Evolutionary conservation across 2,329 filamentous ascomycete species (phyloP).

Genomic region (Pyricularia pennisetigena): DNA sequence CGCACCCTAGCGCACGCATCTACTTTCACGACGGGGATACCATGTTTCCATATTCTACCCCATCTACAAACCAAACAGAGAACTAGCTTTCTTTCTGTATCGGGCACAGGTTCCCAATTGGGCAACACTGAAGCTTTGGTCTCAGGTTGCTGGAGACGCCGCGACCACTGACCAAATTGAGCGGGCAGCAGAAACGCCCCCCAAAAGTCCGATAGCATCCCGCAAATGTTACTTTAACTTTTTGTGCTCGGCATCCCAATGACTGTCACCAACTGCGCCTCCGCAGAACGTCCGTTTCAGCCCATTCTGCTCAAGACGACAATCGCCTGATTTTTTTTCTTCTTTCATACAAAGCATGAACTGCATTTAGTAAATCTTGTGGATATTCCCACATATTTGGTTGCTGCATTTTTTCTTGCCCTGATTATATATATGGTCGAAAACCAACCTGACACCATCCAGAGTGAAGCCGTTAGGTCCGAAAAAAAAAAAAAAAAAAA

Average conservation of each 20-base stretch:
- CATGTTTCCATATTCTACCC: not conserved
- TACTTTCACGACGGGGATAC: not conserved
- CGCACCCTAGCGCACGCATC: not conserved
- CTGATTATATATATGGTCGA: not conserved
- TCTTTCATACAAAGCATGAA: not conserved
- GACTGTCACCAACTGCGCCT: not conserved
- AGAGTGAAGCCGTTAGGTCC: not conserved
- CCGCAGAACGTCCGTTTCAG: not conserved
- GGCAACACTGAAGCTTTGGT: not conserved
- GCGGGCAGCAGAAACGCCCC: too few species aligned
- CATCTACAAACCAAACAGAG: not conserved
- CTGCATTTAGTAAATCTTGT: not conserved
- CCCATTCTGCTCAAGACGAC: not conserved
- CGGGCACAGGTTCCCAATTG: not conserved
- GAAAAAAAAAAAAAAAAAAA: not conserved
- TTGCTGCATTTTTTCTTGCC: not conserved
- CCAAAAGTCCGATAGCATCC: not conserved
- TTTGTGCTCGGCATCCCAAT: not conserved
- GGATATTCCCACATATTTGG: not conserved
- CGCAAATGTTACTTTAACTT: not conserved
- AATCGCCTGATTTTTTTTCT: not conserved
- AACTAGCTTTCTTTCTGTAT: not conserved
- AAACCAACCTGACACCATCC: not conserved
- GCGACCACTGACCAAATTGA: not conserved
- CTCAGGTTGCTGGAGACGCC: not conserved